A percentile compares a stretch with the other conserved stretches of the same genome.
Conservation (phyloP, 2,329 filamentous ascomycete species). For the Aspergillus floridensis region DNA sequence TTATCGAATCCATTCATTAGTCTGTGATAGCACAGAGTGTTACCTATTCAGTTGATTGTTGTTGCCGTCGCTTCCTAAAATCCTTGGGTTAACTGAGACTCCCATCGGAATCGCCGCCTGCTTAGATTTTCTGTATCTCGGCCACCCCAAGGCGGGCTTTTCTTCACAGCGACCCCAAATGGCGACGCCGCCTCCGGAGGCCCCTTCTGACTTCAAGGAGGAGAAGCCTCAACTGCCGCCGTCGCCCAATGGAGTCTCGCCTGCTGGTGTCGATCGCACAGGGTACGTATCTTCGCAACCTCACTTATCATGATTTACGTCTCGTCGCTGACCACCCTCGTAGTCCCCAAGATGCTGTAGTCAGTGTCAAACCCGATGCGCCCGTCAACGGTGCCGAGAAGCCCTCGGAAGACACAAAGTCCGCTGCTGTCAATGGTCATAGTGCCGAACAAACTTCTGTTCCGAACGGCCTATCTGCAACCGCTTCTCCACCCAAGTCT, state of each 20-base stretch:
- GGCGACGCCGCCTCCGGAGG: conserved; percentile 46
- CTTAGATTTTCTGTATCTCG: conserved; percentile 28
- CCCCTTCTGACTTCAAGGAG: conserved; percentile 36
- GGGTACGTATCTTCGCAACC: conserved; percentile 27
- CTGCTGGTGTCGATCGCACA: conserved; percentile 25
- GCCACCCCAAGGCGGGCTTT: conserved; percentile 21
- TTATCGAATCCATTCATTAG: conserved; percentile 29
- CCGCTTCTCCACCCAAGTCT: conserved; percentile 32
- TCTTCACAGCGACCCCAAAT: conserved; percentile 28
- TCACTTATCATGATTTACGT: not conserved
- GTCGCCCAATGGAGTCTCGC: conserved; percentile 33
- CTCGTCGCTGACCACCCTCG: conserved; percentile 17
- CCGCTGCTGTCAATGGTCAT: conserved; percentile 32
- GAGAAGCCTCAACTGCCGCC: conserved; percentile 42
- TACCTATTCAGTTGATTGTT: conserved; percentile 35
- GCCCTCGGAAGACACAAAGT: conserved; percentile 16
- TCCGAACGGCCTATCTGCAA: conserved; percentile 29
- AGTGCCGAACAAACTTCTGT: conserved; percentile 18
- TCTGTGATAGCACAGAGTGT: conserved; percentile 33
- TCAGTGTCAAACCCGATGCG: conserved; percentile 26
- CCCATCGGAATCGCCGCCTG: conserved; percentile 19
- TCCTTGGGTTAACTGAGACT: conserved; percentile 24
- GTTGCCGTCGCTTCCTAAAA: conserved; percentile 26
- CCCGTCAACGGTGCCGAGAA: conserved; percentile 15
- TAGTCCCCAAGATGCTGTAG: conserved; percentile 24